These are phyloP conservation scores for Aureobasidium uvarum DNA, from an alignment of 2,329 filamentous ascomycete species.

Conservation along the genomic window DNA sequence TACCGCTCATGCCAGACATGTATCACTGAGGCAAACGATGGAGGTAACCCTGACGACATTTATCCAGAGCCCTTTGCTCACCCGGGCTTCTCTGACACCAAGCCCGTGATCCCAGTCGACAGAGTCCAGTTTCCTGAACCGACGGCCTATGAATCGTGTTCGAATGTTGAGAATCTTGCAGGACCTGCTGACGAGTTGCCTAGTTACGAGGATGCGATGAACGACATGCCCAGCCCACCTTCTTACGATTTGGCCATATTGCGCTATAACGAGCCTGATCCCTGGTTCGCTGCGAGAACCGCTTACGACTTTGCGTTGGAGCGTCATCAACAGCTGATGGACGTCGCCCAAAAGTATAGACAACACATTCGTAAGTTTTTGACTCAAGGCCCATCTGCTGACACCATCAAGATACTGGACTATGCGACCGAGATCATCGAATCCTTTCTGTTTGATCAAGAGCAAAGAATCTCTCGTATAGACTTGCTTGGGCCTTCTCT, in stretches of 20 bases:
- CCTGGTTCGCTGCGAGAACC: background rate
- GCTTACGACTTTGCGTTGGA: background rate
- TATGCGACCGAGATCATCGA: background rate
- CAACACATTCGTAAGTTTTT: background rate
- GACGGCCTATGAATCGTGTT: background rate
- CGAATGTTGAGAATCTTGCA: background rate
- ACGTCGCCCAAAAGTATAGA: background rate
- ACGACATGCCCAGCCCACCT: background rate
- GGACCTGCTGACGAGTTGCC: background rate
- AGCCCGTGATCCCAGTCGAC: background rate
- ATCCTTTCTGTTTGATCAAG: background rate
- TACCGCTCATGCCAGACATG: background rate
- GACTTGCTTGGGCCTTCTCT: background rate
- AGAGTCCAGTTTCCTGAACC: background rate
- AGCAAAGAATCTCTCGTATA: background rate
- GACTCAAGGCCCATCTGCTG: background rate
- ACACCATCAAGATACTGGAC: background rate
- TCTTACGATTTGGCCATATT: too few relatives aligned
- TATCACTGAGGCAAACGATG: background rate
- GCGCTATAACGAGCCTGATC: background rate
- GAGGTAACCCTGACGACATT: background rate
- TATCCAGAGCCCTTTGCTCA: background rate
- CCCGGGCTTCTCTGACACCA: background rate
- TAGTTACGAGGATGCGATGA: background rate
- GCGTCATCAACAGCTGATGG: background rate